Base-by-base conservation (phyloP, 1,284 basidiomycete species). In the Cryptococcus sp. region DNA sequence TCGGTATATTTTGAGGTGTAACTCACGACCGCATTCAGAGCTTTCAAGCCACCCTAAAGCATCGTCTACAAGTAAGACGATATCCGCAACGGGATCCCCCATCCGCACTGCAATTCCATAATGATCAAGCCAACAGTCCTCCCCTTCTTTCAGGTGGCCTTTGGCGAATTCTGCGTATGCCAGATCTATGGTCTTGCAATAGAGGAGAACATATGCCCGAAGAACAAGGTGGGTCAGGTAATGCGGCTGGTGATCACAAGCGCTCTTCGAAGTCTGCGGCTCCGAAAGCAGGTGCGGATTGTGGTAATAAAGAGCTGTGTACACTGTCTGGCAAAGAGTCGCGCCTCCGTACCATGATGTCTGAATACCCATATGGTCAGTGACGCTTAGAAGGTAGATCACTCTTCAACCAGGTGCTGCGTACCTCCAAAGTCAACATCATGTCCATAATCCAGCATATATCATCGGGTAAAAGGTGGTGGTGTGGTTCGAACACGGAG, bases 61-160 rank as follows among this genome's bases (percentile, higher is more conserved):
- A 12, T 82, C 81, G 45, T 88, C 85, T 8, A 93, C 74, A 53
- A 81, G 79, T 6, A 78, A 74, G 1, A 87, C 57, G n/a, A 88
- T 77, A 50, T 82, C 80, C 51, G 81, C 80, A 3, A 84, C 80
- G n/a, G 84, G 82, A 33, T 87, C 77, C 2, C 81, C 80, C 73
- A 94, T 89, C 20, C 85, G 78, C n/a, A 93, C 78, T 0, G 85
- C 85, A 0, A 91, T 80, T 18, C 91, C 90, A 65, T 86, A 87
- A 77, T 92, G 91, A 64, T 94, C 91, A 55, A 85, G 82, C 71
- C 89, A 87, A 83, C 87, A 89, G 69, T 94, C 92, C 80, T 96
- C 92, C 53, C 84, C 90, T 78, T 95, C 91, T 55, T 85, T 79
- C 16, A 92, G 80, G 53, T 84, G 80, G 21, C 85, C 84, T 69